Evolutionary conservation across 1,284 basidiomycete species (phyloP).

Genomic region (Porogramme epimiltina): DNA sequence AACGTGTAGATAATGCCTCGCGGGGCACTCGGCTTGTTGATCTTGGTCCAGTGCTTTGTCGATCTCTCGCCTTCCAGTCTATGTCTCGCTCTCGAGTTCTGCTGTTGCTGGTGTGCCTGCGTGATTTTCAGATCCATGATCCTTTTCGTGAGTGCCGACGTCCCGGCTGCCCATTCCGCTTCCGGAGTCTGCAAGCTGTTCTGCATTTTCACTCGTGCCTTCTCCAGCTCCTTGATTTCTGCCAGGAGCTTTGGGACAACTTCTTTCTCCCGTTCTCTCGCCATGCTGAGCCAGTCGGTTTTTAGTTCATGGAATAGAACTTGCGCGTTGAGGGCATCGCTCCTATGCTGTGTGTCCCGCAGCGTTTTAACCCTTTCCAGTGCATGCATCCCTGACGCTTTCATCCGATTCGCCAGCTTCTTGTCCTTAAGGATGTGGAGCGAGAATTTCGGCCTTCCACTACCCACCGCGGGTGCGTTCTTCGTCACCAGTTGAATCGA

Average conservation of each 20-base stretch:
- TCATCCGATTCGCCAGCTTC: slow-evolving; percentile 9
- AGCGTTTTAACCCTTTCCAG: neutral
- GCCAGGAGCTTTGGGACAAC: neutral
- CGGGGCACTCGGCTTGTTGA: slow-evolving; percentile 15
- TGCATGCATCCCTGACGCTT: neutral
- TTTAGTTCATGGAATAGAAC: neutral
- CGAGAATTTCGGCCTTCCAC: slow-evolving; percentile 34
- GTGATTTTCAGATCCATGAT: neutral
- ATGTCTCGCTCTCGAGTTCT: neutral
- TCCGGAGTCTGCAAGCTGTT: neutral
- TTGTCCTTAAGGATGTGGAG: slow-evolving; percentile 25
- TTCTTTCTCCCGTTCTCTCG: neutral
- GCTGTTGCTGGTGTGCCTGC: neutral
- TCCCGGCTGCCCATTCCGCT: too few relatives aligned
- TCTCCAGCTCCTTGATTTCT: neutral
- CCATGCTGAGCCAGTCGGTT: neutral
- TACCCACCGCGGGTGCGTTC: slow-evolving; percentile 29
- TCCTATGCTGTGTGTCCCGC: too few relatives aligned
- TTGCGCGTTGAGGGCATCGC: slow-evolving; percentile 2
- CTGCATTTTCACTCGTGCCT: neutral
- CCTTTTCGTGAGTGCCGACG: neutral
- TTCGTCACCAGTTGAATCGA: slow-evolving; percentile 24
- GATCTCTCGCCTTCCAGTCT: slow-evolving; percentile 33
- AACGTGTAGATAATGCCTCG: neutral
- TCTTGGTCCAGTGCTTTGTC: slow-evolving; percentile 32